Base-by-base conservation (phyloP, 257 asterid genomes). In the Jacaranda copaia region DNA sequence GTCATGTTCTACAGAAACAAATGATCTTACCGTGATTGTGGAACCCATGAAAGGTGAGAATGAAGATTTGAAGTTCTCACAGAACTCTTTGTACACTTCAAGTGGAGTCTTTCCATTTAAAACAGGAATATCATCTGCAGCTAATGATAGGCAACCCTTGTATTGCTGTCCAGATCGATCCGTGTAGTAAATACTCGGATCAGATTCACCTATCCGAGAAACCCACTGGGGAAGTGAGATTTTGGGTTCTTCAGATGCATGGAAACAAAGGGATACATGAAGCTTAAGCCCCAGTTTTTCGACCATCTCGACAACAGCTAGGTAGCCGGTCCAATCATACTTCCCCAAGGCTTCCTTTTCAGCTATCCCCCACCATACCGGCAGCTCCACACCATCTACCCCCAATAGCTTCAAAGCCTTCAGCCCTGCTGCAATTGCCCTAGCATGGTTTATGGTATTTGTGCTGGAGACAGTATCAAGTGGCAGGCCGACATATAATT, bases 281-380 rank as follows among this genome's bases (percentile, higher is more conserved):
- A 92, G 89, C 87, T 94, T 85, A 42, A 92, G 91, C 59, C 87
- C 98, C 81, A 86, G 65, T 8, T 83, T 84, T 38, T 79, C 81
- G 73, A 91, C 91, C 88, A 94, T 78, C 57, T 92, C 94, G 52
- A 85, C 89, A 8, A 91, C 61, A 32, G 88, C 88, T 9, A 91
- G 86, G 77, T 91, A 92, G 68, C 97, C 87, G 4, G 82, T 76
- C 99, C 99, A 94, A 49, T 94, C 73, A 58, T 92, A 94, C 51
- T 84, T 83, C 36, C 96, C 98, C 83, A 68, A 79, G 48, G 85
- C 82, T 46, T 91, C 93, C 18, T 81, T 92, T 85, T 92, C 99
- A 6, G 80, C 98, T 56, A 93, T 68, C 6, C 98, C 99, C 99
- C 99, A 92, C 97, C 97, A 94, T n/a, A 94, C 42, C 0, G 98